Evolutionary conservation across 768 basidiomycete genomes (phyloP).

Genomic region (Boletus rubescentipes): DNA sequence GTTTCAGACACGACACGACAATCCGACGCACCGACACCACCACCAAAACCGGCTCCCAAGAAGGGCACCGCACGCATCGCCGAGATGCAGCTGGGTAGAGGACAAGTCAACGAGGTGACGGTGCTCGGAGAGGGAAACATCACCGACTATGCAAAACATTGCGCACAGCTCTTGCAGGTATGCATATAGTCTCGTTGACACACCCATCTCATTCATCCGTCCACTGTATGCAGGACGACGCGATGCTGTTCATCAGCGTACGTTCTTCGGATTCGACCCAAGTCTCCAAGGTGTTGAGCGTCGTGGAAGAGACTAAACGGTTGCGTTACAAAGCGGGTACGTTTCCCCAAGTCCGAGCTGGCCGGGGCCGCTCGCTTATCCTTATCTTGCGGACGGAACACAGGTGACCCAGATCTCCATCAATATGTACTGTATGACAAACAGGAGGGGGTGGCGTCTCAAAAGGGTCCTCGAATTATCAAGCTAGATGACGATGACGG

Average conservation of each 20-base stretch:
- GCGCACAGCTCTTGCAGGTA: slow-evolving; percentile 58
- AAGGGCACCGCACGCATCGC: slow-evolving; percentile 68
- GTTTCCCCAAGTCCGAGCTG: slow-evolving; percentile 5
- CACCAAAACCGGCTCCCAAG: slow-evolving; percentile 63
- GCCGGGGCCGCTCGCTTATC: no score
- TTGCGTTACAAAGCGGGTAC: slow-evolving; percentile 70
- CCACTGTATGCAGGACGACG: slow-evolving; percentile 55
- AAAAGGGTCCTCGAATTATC: slow-evolving; percentile 64
- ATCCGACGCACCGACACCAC: slow-evolving; percentile 39
- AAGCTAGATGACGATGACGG: slow-evolving; percentile 50
- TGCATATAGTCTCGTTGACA: slow-evolving; percentile 24
- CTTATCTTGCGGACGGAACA: slow-evolving; percentile 34
- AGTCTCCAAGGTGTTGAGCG: slow-evolving; percentile 76
- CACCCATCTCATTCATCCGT: background rate
- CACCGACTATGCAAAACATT: slow-evolving; percentile 69
- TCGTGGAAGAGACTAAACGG: slow-evolving; percentile 81
- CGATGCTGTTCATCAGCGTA: slow-evolving; percentile 77
- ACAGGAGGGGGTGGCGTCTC: slow-evolving; percentile 26
- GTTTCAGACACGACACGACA: background rate
- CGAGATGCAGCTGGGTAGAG: slow-evolving; percentile 64
- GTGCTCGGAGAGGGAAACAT: slow-evolving; percentile 64
- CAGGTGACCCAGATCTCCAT: slow-evolving; percentile 60
- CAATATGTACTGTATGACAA: slow-evolving; percentile 79
- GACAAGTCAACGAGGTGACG: slow-evolving; percentile 74
- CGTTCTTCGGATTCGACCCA: slow-evolving; percentile 59